phyloP scores from a whole-genome alignment of 1,139 yeast genomes.

The Candida sojae region DNA sequence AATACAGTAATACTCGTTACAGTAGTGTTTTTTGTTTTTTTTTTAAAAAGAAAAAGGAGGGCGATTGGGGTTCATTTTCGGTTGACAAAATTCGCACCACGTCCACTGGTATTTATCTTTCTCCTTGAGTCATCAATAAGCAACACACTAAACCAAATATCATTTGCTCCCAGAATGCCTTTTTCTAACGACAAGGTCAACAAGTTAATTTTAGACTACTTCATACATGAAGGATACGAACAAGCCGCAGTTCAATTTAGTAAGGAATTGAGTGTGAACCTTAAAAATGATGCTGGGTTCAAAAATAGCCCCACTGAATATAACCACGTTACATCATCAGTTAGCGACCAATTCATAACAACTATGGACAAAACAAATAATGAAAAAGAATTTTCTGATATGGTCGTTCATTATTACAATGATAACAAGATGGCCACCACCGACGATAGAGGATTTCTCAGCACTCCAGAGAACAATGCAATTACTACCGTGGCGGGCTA shows the following conservation, averaged over 20 bases:
- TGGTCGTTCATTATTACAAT: conserved; percentile 19
- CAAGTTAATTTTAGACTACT: conserved; percentile 51
- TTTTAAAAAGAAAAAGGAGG: no score
- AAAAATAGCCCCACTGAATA: no score
- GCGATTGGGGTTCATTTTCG: no score
- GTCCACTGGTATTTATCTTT: no score
- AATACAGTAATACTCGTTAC: no score
- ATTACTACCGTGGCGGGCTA: conserved; percentile 35
- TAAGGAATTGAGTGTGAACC: conserved; percentile 35
- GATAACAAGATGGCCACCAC: not conserved
- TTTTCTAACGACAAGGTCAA: conserved; percentile 37
- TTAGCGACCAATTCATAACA: conserved; percentile 12
- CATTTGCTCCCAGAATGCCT: not conserved
- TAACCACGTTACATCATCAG: not conserved
- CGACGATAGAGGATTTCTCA: not conserved
- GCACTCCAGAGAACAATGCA: conserved; percentile 4
- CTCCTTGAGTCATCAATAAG: no score
- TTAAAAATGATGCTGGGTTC: conserved; percentile 7
- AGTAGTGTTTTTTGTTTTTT: no score
- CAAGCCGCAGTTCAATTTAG: conserved; percentile 54
- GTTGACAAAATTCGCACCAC: no score
- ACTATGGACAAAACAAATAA: conserved; percentile 13
- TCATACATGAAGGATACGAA: conserved; percentile 60
- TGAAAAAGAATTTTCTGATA: conserved; percentile 18
- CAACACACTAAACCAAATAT: not conserved